Percentiles rank a stretch among this genome's conserved stretches.
Evolutionary conservation across 257 asterid genomes (phyloP).

Genomic region (Nicotiana tabacum): DNA sequence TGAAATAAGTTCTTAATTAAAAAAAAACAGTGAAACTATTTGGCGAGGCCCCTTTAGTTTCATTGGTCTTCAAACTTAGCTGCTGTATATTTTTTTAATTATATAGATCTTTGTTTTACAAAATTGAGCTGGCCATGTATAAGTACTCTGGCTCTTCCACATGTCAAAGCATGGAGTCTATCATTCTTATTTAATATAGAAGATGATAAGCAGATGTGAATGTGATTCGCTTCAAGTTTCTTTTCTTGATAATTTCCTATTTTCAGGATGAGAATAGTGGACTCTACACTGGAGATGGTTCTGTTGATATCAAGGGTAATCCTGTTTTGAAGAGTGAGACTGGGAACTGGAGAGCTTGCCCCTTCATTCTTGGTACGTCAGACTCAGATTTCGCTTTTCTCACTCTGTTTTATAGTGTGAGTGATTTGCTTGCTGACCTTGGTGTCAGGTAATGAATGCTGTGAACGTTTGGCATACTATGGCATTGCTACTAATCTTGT

Average conservation of each 20-base stretch:
- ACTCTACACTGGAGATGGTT: slow-evolving; percentile 82
- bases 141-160: background rate
- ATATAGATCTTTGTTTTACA: background rate
- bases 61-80: background rate
- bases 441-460: slow-evolving; percentile 85
- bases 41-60: background rate
- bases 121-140: background rate
- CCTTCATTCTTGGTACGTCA: slow-evolving; percentile 73
- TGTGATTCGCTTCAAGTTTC: background rate
- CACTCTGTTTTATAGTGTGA: background rate
- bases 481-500: slow-evolving; percentile 94
- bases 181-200: background rate
- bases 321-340: slow-evolving; percentile 84
- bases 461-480: slow-evolving; percentile 95
- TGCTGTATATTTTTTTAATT: too few relatives aligned
- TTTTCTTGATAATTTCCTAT: background rate
- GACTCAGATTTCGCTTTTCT: slow-evolving; percentile 3
- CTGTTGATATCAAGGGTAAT: slow-evolving; percentile 87
- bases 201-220: background rate
- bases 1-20: too few relatives aligned
- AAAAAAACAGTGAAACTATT: background rate
- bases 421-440: slow-evolving; percentile 14
- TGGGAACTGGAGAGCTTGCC: slow-evolving; percentile 98
- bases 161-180: background rate
- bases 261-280: slow-evolving; percentile 44